Conservation (phyloP, 2,329 filamentous ascomycete species). For the Plectosphaerella cucumerina region DNA sequence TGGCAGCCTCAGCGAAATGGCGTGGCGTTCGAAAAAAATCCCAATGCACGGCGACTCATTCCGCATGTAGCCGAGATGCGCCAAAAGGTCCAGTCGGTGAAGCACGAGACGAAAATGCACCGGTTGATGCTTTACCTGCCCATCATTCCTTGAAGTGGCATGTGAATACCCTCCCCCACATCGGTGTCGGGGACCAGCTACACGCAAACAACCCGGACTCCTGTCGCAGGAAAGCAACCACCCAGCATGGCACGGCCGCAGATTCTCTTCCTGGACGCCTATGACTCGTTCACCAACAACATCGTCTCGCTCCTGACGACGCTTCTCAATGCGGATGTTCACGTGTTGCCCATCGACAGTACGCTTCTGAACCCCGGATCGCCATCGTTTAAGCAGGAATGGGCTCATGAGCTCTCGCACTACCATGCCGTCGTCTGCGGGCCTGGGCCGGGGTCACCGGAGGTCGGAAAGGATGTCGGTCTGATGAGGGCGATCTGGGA, state of each 20-base stretch:
- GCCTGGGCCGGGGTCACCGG: constrained; percentile 82
- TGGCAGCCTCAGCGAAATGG: no score
- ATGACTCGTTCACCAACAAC: constrained; percentile 96
- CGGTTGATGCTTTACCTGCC: not conserved
- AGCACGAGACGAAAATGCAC: no score
- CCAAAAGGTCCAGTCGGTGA: not conserved
- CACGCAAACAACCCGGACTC: no score
- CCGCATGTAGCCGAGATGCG: not conserved
- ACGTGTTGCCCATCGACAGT: constrained; percentile 69
- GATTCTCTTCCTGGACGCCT: constrained; percentile 90
- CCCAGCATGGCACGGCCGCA: constrained; percentile 27
- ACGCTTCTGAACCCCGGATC: constrained; percentile 40
- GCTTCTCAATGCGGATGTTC: constrained; percentile 62
- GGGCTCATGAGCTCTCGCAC: constrained; percentile 45
- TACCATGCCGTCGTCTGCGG: constrained; percentile 88
- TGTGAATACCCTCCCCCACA: not conserved
- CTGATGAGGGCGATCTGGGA: constrained; percentile 75
- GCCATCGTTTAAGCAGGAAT: constrained; percentile 35
- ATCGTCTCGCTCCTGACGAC: constrained; percentile 78
- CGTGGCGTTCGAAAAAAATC: not conserved
- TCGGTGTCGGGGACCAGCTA: no score
- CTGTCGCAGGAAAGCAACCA: not conserved
- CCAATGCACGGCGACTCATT: not conserved
- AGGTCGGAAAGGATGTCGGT: constrained; percentile 70
- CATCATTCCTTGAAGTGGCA: not conserved